Base-by-base conservation (phyloP, 2,329 filamentous ascomycete species). In the Hypoxylon sp. region DNA sequence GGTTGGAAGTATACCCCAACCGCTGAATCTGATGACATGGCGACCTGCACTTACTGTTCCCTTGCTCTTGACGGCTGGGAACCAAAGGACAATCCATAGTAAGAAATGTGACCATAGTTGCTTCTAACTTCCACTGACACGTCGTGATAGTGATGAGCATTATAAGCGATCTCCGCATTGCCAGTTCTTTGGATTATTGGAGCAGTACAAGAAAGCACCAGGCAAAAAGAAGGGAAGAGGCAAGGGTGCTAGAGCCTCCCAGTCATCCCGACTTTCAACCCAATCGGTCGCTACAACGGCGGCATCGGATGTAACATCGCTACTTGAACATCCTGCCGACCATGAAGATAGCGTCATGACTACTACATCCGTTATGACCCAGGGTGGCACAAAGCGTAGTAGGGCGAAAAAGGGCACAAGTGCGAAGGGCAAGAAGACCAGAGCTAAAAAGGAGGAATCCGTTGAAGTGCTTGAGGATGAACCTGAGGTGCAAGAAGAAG, bases 51-150 rank as follows among this genome's bases (percentile, higher is more conserved):
- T 29, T 98, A 98, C 81, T 99, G 96, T 82, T 89, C 92, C 63
- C 82, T 98, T 14, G 94, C 92, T 10, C 86, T 99, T 10, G 95
- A 98, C 79, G 94, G 94, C 5, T 99, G 97, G 96, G 96, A 98
- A 77, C 91, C 92, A 1, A 90, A 91, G 65, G 96, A 99, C 79
- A 93, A 97, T 77, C 96, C 96, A 68, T 88, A 92, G 90, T 94
- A 79, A 81, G 91, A 81, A 26, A 37, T 29, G 13, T 29, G 5
- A 4, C n/a, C 14, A 17, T 3, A 11, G 8, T 11, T 11, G 4
- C 13, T 11, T 31, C 22, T 50, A 3, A 52, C 2, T 14, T 35
- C 11, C 35, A 48, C 62, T 72, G 64, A 73, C 65, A 51, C 53
- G 24, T 33, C 5, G 6, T 11, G 37, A 22, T 35, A 95, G 92